Conservation (phyloP, 768 basidiomycete genomes). For the Leccinum longicurvipes region DNA sequence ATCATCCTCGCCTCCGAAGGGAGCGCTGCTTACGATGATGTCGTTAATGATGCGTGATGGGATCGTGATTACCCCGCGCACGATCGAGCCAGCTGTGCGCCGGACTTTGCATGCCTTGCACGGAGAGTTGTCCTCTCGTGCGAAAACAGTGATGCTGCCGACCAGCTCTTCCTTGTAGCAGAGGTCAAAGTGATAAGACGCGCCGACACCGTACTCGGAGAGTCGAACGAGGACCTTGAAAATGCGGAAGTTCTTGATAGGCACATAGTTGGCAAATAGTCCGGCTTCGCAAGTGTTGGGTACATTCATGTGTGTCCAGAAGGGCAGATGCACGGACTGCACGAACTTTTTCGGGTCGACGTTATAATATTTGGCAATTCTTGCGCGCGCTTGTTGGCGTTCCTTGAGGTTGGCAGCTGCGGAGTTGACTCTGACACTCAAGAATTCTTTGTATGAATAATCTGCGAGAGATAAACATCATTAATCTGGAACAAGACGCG, state of each 20-base stretch:
- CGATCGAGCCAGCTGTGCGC: constrained; percentile 12
- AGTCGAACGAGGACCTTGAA: constrained; percentile 27
- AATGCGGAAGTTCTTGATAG: constrained; percentile 21
- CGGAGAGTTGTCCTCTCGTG: constrained; percentile 20
- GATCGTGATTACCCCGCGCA: constrained; percentile 27
- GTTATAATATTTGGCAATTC: constrained; percentile 22
- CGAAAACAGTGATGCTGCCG: constrained; percentile 24
- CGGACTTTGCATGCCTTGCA: constrained; percentile 25
- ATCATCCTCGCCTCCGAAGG: background rate
- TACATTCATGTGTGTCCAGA: constrained; percentile 19
- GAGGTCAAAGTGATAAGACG: constrained; percentile 25
- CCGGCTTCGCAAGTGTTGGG: constrained; percentile 1
- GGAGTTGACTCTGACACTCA: constrained; percentile 26
- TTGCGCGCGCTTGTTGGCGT: constrained; percentile 19
- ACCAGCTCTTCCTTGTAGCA: constrained; percentile 15
- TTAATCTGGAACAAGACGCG: background rate
- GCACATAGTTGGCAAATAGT: constrained; percentile 16
- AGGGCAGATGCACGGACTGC: background rate
- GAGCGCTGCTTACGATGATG: constrained; percentile 13
- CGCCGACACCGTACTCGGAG: constrained; percentile 22
- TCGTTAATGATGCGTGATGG: constrained; percentile 20
- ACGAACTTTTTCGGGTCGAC: constrained; percentile 19
- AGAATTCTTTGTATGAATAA: constrained; percentile 27
- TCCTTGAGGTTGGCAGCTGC: constrained; percentile 8
- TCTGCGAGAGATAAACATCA: constrained; percentile 12